phyloP scores from a whole-genome alignment of 345 rosid genomes.

The Hevea brasiliensis region DNA sequence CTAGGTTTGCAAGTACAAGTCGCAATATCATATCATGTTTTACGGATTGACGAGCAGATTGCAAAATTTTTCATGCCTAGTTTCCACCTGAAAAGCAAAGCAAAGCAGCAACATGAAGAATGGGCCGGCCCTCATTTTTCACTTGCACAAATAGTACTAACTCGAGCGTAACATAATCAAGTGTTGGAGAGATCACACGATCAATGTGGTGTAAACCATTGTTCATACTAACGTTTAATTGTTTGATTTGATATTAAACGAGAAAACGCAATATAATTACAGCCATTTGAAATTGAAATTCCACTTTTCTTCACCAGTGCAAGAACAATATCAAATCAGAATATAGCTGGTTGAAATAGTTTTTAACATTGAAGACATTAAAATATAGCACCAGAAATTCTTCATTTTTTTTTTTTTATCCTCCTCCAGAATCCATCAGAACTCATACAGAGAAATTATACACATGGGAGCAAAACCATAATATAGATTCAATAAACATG shows the following conservation, averaged over 20 bases:
- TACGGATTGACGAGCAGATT: no score
- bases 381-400: not conserved
- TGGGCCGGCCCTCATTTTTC: no score
- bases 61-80: not conserved
- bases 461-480: not conserved
- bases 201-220: not conserved
- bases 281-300: no score
- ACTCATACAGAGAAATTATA: not conserved
- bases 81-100: not conserved
- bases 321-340: no score
- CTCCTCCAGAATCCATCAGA: not conserved
- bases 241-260: no score
- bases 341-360: not conserved
- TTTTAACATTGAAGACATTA: not conserved
- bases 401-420: slow-evolving; percentile 5
- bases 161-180: not conserved
- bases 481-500: slow-evolving; percentile 5
- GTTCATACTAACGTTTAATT: no score
- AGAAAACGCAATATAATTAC: not conserved
- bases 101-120: not conserved
- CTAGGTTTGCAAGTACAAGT: no score
- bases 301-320: no score
- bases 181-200: not conserved
- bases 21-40: no score
- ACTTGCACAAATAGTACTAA: not conserved